Base-by-base conservation (phyloP, 2,329 filamentous ascomycete species). In the Fusarium sp. region DNA sequence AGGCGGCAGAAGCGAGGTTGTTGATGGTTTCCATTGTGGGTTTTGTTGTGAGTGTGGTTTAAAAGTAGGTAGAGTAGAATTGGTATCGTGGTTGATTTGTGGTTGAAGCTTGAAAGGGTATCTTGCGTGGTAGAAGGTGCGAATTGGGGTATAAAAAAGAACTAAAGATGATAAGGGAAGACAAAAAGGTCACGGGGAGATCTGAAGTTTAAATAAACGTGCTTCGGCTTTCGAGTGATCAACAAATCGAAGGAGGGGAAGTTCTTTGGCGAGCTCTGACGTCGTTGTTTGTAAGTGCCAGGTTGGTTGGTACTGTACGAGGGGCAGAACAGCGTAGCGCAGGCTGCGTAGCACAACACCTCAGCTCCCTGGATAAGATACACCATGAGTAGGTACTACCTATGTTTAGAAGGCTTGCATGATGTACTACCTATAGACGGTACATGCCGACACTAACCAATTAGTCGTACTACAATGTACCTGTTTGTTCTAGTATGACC, bases 21-120 rank as follows among this genome's bases (percentile, higher is more conserved):
- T 82, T 89, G 72, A 92, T 82, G 34, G 88, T 86, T 63, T 92
- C 90, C 89, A 92, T 92, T 45, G 26, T 82, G 69, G 21, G 21
- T 53, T 42, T 56, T 17, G 31, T 62, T 39, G 22, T 28, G 44
- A 13, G 44, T 46, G 38, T 39, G 38, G 13, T 52, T 13, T 47
- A 33, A 39, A 40, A 11, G 51, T 44, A 38, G 19, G 51, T 44
- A 38, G 14, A 22, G 24, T 14, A 31, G 46, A 26, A 40, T 50
- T 33, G 45, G 17, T 44, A 31, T 44, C 21, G 47, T 33, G 26
- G 44, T 34, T n/a, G 31, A 15, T 6, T 36, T 66, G 45, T 42
- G 19, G 34, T 44, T 44, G 49, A 46, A 50, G 38, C 31, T 46
- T 45, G 38, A 26, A 42, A 22, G 45, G 61, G 55, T 67, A 73